Conservation (phyloP, 2,329 filamentous ascomycete genomes). For the Aureobasidium sp. region DNA sequence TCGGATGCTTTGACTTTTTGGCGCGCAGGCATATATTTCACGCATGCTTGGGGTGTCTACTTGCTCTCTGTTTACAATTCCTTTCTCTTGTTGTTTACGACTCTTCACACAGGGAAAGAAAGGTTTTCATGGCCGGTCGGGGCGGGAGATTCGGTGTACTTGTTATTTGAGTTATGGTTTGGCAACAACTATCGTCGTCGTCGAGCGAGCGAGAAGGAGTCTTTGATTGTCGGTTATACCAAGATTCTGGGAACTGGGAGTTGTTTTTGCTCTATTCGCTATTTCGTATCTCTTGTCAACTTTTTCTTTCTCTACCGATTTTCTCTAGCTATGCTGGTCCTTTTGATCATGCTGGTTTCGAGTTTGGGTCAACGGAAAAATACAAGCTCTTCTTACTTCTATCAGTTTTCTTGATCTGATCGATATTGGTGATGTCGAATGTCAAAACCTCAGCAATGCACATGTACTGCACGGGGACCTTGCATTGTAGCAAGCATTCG, state of each 20-base stretch:
- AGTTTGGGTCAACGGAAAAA: background rate
- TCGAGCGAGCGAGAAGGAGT: conserved; percentile 11
- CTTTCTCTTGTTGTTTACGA: conserved; percentile 12
- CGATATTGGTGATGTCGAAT: too few species aligned
- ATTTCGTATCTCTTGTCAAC: conserved; percentile 9
- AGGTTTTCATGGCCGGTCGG: conserved; percentile 7
- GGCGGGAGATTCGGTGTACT: conserved; percentile 4
- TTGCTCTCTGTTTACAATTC: conserved; percentile 7
- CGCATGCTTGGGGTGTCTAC: conserved; percentile 5
- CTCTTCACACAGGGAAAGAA: conserved; percentile 12
- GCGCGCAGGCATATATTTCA: conserved; percentile 5
- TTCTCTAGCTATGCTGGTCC: background rate
- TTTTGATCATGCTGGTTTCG: background rate
- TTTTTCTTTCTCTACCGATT: background rate
- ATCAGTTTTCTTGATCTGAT: too few species aligned
- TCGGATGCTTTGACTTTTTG: conserved; percentile 14
- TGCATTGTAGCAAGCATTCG: background rate
- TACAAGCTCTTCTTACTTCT: conserved; percentile 4
- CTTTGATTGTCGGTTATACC: conserved; percentile 9
- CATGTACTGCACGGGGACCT: background rate
- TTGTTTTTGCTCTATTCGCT: conserved; percentile 5
- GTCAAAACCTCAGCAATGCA: too few species aligned
- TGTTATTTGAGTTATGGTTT: conserved; percentile 6
- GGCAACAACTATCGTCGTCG: conserved; percentile 5
- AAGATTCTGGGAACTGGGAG: conserved; percentile 11